Evolutionary conservation across 192 early-diverging fungal genomes (phyloP).

Genomic region (Fimicolochytrium jonesii): DNA sequence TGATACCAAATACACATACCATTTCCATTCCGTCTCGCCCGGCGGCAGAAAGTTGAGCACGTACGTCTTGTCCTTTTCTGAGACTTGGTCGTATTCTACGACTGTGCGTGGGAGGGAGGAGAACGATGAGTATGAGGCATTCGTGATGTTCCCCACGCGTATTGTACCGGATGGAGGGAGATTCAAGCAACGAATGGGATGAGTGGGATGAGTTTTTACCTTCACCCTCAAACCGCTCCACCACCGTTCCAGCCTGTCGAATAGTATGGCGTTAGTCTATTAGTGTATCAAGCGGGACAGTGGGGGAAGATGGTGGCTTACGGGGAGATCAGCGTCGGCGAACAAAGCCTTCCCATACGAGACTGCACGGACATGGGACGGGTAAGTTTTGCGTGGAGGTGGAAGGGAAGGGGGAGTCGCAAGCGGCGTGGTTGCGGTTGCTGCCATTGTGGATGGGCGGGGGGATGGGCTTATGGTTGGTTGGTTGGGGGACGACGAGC

Average conservation of each 20-base stretch:
- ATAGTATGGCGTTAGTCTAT: not conserved
- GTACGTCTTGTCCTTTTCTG: constrained; percentile 33
- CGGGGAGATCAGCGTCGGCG: constrained; percentile 25
- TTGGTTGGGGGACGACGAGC: no score
- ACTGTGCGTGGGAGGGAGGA: no score
- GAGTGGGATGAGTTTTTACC: not conserved
- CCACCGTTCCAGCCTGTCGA: constrained; percentile 29
- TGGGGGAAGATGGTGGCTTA: not conserved
- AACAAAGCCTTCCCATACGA: constrained; percentile 27
- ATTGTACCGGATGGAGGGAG: not conserved
- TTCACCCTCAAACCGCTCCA: constrained; percentile 33
- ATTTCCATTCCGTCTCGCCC: constrained; percentile 33
- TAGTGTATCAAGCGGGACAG: not conserved
- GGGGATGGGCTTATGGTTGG: no score
- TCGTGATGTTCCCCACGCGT: not conserved
- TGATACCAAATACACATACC: constrained; percentile 7
- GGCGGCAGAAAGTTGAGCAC: constrained; percentile 29
- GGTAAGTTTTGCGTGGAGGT: no score
- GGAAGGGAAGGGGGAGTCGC: no score
- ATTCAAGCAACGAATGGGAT: not conserved
- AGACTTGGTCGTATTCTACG: constrained; percentile 30
- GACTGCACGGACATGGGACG: constrained; percentile 14
- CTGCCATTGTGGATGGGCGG: no score
- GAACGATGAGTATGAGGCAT: not conserved
- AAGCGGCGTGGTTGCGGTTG: no score